A percentile compares a stretch with the other conserved stretches of the same genome.
phyloP scores from a whole-genome alignment of 2,329 filamentous ascomycete genomes.

The Talaromyces sp. region DNA sequence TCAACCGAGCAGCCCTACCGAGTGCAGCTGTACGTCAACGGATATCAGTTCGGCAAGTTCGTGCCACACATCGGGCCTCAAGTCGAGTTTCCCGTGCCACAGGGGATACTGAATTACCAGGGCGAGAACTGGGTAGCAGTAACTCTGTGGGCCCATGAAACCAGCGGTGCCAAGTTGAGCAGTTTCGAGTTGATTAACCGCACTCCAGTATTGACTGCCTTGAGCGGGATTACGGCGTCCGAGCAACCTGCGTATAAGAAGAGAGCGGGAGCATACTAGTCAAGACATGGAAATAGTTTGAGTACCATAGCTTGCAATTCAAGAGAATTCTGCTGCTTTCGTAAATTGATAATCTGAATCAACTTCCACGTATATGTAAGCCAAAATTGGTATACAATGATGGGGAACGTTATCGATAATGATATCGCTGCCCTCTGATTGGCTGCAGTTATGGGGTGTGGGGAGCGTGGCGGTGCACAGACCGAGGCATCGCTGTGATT shows the following conservation, averaged over 20 bases:
- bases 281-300: not conserved
- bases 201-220: constrained; percentile 47
- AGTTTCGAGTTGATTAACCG: constrained; percentile 47
- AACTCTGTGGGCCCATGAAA: constrained; percentile 61
- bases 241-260: constrained; percentile 41
- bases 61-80: constrained; percentile 71
- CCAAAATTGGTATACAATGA: too few relatives aligned
- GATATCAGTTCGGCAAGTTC: constrained; percentile 66
- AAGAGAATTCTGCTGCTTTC: not conserved
- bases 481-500: not conserved
- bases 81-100: constrained; percentile 63
- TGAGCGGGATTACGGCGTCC: constrained; percentile 41
- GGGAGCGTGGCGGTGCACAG: not conserved
- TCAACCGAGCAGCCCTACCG: constrained; percentile 54
- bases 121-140: constrained; percentile 65
- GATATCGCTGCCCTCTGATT: not conserved
- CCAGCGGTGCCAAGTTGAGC: constrained; percentile 51
- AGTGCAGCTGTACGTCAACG: constrained; percentile 65
- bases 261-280: constrained; percentile 48
- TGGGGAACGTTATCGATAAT: not conserved
- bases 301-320: not conserved
- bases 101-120: constrained; percentile 65
- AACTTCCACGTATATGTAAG: too few relatives aligned
- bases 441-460: not conserved
- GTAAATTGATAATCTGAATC: not conserved